Conservation (phyloP, 2,329 filamentous ascomycete genomes). For the Aspergillus vadensis region DNA sequence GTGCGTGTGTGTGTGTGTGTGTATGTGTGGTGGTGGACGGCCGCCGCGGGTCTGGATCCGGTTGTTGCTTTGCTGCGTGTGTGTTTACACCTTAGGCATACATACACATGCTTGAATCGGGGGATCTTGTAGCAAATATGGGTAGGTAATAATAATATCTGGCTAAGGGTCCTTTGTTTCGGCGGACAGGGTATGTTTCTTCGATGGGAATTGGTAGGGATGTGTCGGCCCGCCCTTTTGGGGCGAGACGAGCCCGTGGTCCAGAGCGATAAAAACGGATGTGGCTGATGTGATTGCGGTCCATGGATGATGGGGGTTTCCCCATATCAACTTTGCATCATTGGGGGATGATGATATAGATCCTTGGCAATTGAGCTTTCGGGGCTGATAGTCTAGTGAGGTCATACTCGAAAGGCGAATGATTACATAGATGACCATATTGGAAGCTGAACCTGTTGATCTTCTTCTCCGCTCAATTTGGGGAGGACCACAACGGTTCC, state of each 20-base stretch:
- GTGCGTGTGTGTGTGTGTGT: too few relatives aligned
- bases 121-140: too few relatives aligned
- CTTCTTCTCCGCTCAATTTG: not conserved
- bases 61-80: not conserved
- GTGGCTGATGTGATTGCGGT: not conserved
- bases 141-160: too few relatives aligned
- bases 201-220: not conserved
- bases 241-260: not conserved
- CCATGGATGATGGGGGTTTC: not conserved
- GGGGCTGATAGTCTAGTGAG: not conserved
- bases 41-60: too few relatives aligned
- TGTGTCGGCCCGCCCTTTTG: not conserved
- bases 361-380: not conserved
- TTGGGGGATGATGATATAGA: not conserved
- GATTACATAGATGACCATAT: not conserved
- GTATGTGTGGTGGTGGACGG: too few relatives aligned
- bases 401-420: constrained; percentile 3
- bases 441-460: constrained; percentile 5
- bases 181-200: not conserved
- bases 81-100: not conserved
- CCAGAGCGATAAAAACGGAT: not conserved
- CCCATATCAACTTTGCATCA: constrained; percentile 1
- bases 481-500: constrained; percentile 8
- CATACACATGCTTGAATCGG: not conserved
- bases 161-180: not conserved